Base-by-base conservation (phyloP, 1,284 basidiomycete genomes). In the Leccinum fuscescens region DNA sequence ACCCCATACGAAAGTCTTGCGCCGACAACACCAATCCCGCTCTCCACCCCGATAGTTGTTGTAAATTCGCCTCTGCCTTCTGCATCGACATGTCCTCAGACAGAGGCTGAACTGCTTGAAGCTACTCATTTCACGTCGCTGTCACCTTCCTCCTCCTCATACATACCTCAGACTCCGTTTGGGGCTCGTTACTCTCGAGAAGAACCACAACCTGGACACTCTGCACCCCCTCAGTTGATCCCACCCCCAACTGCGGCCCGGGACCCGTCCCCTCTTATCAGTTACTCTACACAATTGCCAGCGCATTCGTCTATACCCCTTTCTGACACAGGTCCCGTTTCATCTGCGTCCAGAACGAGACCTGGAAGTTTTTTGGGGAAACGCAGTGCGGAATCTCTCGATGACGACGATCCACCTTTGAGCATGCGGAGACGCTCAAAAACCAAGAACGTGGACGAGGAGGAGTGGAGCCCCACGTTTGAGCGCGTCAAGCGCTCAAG, bases 391-490 rank as follows among this genome's bases (percentile, higher is more conserved):
- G 59, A 27, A 50, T 31, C 14, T 37, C 51, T 55, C 3, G 44
- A 57, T 11, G 59, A 62, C 15, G 62, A 61, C 0, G n/a, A 17
- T 14, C 51, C 55, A 8, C 24, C 44, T 2, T 35, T 4, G 46
- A 62, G 61, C 35, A 59, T 56, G 3, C 20, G 37, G 0, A 68
- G 55, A 56, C 63, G 60, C 24, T 53, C 54, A 7, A 70, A 59
- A 29, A 35, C 22, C n/a, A 68, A 56, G 52, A 57, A 63, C 11
- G 17, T 37, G n/a, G 72, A 70, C 8, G 69, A 73, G 1, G 69
- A 69, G 2, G 69, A 70, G n/a, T 70, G 70, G 70, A 60, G 9
- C 2, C 72, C 72, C 0, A 39, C 1, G 1, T 29, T n/a, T 15
- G 56, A 49, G 46, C 65, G 63, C 6, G 31, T 42, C 4, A 71